These are phyloP conservation scores for Phytophthora nicotianae DNA, from an alignment of 352 stramenopile species.

Conservation along the genomic window DNA sequence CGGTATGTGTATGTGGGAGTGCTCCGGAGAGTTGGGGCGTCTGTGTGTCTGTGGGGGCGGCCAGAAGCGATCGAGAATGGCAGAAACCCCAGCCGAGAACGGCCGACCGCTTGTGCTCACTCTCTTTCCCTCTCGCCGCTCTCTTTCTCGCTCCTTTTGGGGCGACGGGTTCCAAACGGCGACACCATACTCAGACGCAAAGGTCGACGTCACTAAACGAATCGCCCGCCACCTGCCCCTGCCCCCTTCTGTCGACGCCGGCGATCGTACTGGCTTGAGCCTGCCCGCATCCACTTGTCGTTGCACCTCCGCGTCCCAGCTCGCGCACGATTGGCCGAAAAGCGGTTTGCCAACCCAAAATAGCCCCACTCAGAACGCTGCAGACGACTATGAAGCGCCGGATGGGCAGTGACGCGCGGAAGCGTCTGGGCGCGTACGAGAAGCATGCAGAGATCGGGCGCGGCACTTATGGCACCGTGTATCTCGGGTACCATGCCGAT, in stretches of 20 bases:
- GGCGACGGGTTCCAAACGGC: constrained; percentile 12
- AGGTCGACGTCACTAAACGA: constrained; percentile 18
- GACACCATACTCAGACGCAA: constrained; percentile 25
- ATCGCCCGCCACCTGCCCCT: constrained; percentile 12
- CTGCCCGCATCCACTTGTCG: constrained; percentile 2
- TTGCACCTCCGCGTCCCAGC: constrained; percentile 6
- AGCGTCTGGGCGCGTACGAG: constrained; percentile 73
- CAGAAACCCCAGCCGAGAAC: constrained; percentile 11
- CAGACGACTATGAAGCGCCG: constrained; percentile 38
- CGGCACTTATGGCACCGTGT: constrained; percentile 84
- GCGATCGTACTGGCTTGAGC: constrained; percentile 4
- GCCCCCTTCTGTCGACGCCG: constrained; percentile 9
- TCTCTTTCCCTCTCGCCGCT: constrained; percentile 25
- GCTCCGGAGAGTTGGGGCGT: background rate
- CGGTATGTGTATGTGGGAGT: background rate
- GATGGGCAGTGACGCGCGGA: constrained; percentile 35
- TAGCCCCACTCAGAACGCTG: background rate
- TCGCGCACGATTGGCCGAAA: constrained; percentile 8
- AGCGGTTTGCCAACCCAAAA: background rate
- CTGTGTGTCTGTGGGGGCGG: background rate
- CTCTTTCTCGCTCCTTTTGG: constrained; percentile 26
- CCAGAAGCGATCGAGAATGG: constrained; percentile 14
- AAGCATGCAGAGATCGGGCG: constrained; percentile 76
- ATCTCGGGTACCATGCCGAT: constrained; percentile 55
- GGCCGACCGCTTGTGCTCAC: constrained; percentile 2